Evolutionary conservation across 805 yeast species (phyloP).

Genomic region (Ogataea nakhonphanomensis): DNA sequence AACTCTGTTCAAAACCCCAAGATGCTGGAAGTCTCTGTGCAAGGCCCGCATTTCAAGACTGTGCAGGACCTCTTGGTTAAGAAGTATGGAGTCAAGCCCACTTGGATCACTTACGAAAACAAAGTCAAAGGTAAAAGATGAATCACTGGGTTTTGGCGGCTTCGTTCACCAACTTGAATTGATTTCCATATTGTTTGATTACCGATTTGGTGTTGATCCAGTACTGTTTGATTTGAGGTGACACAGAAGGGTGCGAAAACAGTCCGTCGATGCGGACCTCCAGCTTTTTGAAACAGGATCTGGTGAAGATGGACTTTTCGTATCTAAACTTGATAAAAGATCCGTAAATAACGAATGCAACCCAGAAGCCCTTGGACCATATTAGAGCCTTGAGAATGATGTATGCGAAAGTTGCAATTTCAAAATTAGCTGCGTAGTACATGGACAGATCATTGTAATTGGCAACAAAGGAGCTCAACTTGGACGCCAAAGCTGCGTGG

Average conservation of each 20-base stretch:
- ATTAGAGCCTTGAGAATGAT: slow-evolving; percentile 40
- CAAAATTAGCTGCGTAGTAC: slow-evolving; percentile 57
- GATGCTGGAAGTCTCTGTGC: slow-evolving; percentile 71
- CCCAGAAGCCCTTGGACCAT: slow-evolving; percentile 62
- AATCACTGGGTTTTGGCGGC: slow-evolving; percentile 15
- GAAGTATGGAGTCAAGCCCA: slow-evolving; percentile 58
- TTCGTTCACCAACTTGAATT: slow-evolving; percentile 12
- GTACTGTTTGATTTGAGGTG: slow-evolving; percentile 43
- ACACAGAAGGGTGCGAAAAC: slow-evolving; percentile 51
- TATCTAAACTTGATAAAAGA: slow-evolving; percentile 72
- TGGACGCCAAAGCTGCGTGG: slow-evolving; percentile 10
- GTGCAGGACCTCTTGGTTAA: slow-evolving; percentile 55
- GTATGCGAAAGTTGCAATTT: slow-evolving; percentile 31
- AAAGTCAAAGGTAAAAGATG: slow-evolving; percentile 49
- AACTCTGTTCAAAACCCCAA: slow-evolving; percentile 54
- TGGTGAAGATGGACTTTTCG: slow-evolving; percentile 71
- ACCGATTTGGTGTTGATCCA: slow-evolving; percentile 48
- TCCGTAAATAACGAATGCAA: slow-evolving; percentile 50
- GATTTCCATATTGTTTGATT: slow-evolving; percentile 21
- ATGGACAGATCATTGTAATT: slow-evolving; percentile 57
- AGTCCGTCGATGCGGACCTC: slow-evolving; percentile 62
- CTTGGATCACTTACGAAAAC: slow-evolving; percentile 65
- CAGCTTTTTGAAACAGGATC: slow-evolving; percentile 55
- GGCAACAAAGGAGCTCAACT: slow-evolving; percentile 43
- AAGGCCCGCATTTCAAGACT: slow-evolving; percentile 78